A percentile compares a stretch with the other conserved stretches of the same genome.
phyloP scores from a whole-genome alignment of 768 basidiomycete species.

The Calocybe indica region DNA sequence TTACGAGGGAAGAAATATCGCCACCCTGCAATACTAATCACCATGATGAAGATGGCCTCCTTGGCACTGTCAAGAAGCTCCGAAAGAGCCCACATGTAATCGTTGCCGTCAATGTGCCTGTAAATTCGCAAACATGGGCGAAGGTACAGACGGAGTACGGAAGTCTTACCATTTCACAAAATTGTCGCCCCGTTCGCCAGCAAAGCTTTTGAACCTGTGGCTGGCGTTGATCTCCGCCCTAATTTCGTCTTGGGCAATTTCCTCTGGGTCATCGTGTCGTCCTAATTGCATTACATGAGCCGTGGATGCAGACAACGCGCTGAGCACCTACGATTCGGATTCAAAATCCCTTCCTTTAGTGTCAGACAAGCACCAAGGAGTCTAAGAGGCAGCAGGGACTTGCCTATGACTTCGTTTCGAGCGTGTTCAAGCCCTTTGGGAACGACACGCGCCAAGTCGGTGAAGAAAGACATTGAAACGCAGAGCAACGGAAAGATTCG shows the following conservation, averaged over 20 bases:
- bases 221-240: constrained; percentile 66
- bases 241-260: constrained; percentile 64
- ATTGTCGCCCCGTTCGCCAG: constrained; percentile 61
- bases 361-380: not conserved
- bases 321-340: constrained; percentile 37
- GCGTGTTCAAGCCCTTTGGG: constrained; percentile 34
- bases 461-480: constrained; percentile 22
- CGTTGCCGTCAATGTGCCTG: constrained; percentile 91
- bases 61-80: constrained; percentile 81
- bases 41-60: constrained; percentile 86
- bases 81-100: constrained; percentile 94
- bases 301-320: not conserved
- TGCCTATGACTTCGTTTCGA: constrained; percentile 33
- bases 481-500: too few relatives aligned
- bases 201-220: constrained; percentile 88
- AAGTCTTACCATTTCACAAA: constrained; percentile 69
- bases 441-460: constrained; percentile 14
- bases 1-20: not conserved
- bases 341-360: constrained; percentile 26
- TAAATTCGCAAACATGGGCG: not conserved
- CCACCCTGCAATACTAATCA: constrained; percentile 18
- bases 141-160: not conserved
- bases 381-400: not conserved
- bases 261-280: constrained; percentile 74
- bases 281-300: constrained; percentile 20